Base-by-base conservation (phyloP, 1,284 basidiomycete species). In the Sparassis latifolia region DNA sequence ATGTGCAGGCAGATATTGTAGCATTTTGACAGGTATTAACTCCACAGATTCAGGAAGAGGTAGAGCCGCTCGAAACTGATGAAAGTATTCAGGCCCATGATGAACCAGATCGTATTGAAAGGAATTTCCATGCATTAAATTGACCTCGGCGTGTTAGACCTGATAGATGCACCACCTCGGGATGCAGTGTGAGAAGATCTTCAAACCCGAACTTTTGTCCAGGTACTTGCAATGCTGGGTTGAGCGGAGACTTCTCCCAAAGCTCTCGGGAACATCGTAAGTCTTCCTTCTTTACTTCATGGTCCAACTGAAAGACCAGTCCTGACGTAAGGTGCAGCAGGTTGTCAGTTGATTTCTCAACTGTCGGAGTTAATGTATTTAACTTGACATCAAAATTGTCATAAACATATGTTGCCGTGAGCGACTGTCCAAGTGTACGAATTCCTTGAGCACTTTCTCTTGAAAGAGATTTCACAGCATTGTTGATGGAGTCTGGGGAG, bases 371-470 rank as follows among this genome's bases (percentile, higher is more conserved):
- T 0, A 47, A 47, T 4, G 20, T 28, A 43, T 63, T 60, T 10
- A 66, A 47, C 32, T 62, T 54, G 10, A 67, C 48, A 44, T 68
- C 65, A 49, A 67, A 62, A 47, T 68, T 69, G 51, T 69, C 63
- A 44, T 65, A 69, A 2, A 57, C 62, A 45, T 57, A 59, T 4
- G 53, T 43, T 4, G 53, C 51, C 9, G 56, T 41, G 4, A 62
- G 51, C 2, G 59, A 61, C 47, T 58, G 53, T 5, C 52, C 63
- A 9, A 66, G 54, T 27, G 47, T 39, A 2, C 45, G 9, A 37
- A 50, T 46, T 5, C 42, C 10, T 10, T 29, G 4, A 10, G 5
- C 6, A 5, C 27, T 4, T 10, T 44, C 42, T 27, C 27, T 30
- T 44, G 42, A 44, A 6, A 44, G 28, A 30, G 6, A 4, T 4